Evolutionary conservation across 2,329 filamentous ascomycete genomes (phyloP), one percentile per base, ranked within the genome.

Genomic region (Nemania bipapillata): DNA sequence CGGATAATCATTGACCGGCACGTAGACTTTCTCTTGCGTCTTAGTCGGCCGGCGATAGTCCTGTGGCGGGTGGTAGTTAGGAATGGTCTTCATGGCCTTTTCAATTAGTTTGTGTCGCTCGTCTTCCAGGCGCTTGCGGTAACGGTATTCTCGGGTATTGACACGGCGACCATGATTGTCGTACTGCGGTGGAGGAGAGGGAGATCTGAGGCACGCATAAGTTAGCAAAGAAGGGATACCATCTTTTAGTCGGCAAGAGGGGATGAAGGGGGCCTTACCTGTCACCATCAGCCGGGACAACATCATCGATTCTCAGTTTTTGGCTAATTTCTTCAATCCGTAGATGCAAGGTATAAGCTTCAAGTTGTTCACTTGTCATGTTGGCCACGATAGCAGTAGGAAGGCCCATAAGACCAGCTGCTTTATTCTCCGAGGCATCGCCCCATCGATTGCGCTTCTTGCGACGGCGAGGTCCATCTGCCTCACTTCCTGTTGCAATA

Each of bases 11-110:
- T 99, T 99, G 86, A 99, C 96, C 81, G 96, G 96, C 82, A 99
- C 96, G 82, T 99, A 99, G 92, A 99, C 96, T 88, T 99, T 99
- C 88, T 99, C 96, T 85, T 99, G 96, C 80, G 96, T 99, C 92
- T 99, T 99, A 81, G 95, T 98, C 71, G 96, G 96, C 78, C 96
- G 93, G 82, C 96, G 93, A 83, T 99, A 99, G 82, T 99, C 96
- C 87, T 95, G 93, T 68, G 96, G 96, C 78, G 96, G 96, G 81
- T 98, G 94, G 82, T 99, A 99, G 89, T 97, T 97, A 85, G 96
- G 95, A 82, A 99, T 98, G 79, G 93, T 94, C 86, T 98, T 98
- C 93, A 98, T 97, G 77, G 96, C 96, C 86, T 96, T 97, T 80
- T 99, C 96, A 80, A 99, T 93, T 76, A 98, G 88, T 83, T 98